Evolutionary conservation across 139 green algal species (phyloP).

Genomic region (Coelastrella sp.): DNA sequence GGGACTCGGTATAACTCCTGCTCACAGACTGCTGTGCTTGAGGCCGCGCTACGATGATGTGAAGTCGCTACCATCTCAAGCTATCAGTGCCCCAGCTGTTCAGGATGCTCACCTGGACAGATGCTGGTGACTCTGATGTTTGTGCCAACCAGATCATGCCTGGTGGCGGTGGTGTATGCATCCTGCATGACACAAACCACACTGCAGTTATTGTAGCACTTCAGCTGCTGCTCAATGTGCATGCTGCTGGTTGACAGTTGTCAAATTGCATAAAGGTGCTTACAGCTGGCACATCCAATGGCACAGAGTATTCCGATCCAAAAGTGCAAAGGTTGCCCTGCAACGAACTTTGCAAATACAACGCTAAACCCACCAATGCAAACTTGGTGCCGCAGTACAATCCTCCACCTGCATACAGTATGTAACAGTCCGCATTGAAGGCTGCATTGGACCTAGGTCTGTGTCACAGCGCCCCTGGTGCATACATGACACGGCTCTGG

Average conservation of each 20-base stretch:
- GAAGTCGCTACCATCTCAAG: too few species aligned
- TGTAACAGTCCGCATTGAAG: too few species aligned
- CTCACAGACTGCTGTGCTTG: too few species aligned
- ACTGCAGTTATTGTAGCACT: neutral
- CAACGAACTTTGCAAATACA: neutral
- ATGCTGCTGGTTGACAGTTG: neutral
- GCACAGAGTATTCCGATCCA: neutral
- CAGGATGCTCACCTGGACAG: constrained; percentile 65
- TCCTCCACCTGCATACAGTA: constrained; percentile 68
- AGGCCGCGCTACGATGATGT: too few species aligned
- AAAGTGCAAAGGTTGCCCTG: neutral
- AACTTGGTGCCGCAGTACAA: constrained; percentile 88
- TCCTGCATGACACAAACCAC: constrained; percentile 30
- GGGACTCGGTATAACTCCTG: too few species aligned
- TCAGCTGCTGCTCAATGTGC: neutral
- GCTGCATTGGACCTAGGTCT: too few species aligned
- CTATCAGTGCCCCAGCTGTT: too few species aligned
- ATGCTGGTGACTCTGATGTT: constrained; percentile 81
- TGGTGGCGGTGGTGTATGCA: constrained; percentile 71
- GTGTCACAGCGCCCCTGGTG: too few species aligned
- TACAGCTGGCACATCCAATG: too few species aligned
- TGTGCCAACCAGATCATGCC: constrained; percentile 86
- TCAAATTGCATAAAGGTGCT: too few species aligned
- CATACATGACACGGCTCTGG: too few species aligned
- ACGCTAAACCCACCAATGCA: constrained; percentile 55